Conservation (phyloP, 352 stramenopile genomes). For the Phytophthora tubulina region DNA sequence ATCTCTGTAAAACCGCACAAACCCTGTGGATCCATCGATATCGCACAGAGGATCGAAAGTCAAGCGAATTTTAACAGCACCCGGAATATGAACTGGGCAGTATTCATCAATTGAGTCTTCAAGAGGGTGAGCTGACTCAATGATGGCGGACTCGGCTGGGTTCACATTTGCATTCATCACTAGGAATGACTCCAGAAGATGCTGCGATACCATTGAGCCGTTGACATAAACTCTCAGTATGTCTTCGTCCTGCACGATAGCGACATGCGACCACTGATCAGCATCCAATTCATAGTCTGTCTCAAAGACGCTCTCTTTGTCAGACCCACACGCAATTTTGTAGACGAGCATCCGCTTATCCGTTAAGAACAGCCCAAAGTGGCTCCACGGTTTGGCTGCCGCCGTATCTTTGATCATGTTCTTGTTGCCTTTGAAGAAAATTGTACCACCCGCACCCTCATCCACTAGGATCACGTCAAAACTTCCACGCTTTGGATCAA, state of each 20-base stretch:
- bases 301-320: conserved; percentile 72
- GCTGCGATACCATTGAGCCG: conserved; percentile 67
- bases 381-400: conserved; percentile 67
- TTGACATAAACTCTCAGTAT: conserved; percentile 76
- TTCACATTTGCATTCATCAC: conserved; percentile 55
- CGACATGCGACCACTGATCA: conserved; percentile 74
- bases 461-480: conserved; percentile 67
- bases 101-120: conserved; percentile 68
- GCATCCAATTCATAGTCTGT: conserved; percentile 71
- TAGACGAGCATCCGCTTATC: conserved; percentile 77
- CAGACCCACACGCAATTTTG: conserved; percentile 60
- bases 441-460: conserved; percentile 63
- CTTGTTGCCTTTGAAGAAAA: conserved; percentile 81
- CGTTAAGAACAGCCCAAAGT: conserved; percentile 75
- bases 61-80: conserved; percentile 73
- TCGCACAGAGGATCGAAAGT: conserved; percentile 81
- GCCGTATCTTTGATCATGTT: conserved; percentile 61
- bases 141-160: conserved; percentile 58
- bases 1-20: conserved; percentile 81
- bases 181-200: conserved; percentile 75
- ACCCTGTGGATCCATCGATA: conserved; percentile 65
- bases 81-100: conserved; percentile 77
- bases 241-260: conserved; percentile 73
- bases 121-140: conserved; percentile 72
- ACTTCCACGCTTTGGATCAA: conserved; percentile 59